Evolutionary conservation across 2,329 filamentous ascomycete species (phyloP).

Genomic region (Neurospora crassa): DNA sequence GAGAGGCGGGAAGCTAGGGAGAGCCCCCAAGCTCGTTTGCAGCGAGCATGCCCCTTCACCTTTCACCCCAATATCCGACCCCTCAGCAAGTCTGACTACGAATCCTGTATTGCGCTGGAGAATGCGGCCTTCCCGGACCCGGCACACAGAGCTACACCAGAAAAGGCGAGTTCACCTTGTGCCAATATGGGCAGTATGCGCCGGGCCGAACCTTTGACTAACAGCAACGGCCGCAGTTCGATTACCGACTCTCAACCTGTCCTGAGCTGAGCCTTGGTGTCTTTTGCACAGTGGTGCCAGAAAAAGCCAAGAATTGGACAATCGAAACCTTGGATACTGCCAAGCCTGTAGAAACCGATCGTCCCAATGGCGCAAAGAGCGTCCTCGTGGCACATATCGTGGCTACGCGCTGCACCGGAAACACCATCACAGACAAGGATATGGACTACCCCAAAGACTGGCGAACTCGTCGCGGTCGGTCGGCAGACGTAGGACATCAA

Average conservation of each 20-base stretch:
- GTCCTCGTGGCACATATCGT: slow-evolving; percentile 71
- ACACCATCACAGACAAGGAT: slow-evolving; percentile 60
- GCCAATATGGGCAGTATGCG: not conserved
- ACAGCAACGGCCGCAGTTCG: slow-evolving; percentile 41
- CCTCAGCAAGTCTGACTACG: slow-evolving; percentile 56
- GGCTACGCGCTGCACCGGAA: slow-evolving; percentile 57
- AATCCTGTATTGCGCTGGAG: slow-evolving; percentile 48
- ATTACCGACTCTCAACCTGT: slow-evolving; percentile 65
- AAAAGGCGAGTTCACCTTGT: slow-evolving; percentile 36
- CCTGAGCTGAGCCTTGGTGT: slow-evolving; percentile 71
- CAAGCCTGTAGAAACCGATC: slow-evolving; percentile 48
- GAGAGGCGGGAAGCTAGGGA: slow-evolving; percentile 27
- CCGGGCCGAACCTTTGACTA: not conserved
- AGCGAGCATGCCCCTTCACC: slow-evolving; percentile 43
- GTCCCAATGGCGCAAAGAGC: slow-evolving; percentile 43
- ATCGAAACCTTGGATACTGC: slow-evolving; percentile 45
- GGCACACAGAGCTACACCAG: slow-evolving; percentile 38
- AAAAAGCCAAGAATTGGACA: slow-evolving; percentile 35
- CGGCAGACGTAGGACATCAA: slow-evolving; percentile 53
- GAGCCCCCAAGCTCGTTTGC: slow-evolving; percentile 25
- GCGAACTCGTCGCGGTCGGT: slow-evolving; percentile 34
- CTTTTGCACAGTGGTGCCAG: slow-evolving; percentile 56
- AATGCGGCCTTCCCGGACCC: slow-evolving; percentile 42
- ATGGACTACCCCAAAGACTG: slow-evolving; percentile 68
- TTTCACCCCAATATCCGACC: slow-evolving; percentile 67